phyloP scores from a whole-genome alignment of 176 grass and related monocot genomes.

The Hordeum vulgare region MorexV3_pseudomolecules_assembly NC_058520.1:23030718-23031217 shows the following conservation, averaged over 20 bases:
- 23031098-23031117: background rate
- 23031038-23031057: background rate
- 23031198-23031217: background rate
- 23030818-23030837: no score
- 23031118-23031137: background rate
- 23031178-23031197: background rate
- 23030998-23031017: background rate
- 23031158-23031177: background rate
- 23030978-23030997: background rate
- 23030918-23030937: constrained; percentile 7
- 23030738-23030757: no score
- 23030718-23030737: no score
- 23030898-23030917: constrained; percentile 13
- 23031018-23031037: background rate
- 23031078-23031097: background rate
- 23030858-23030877: background rate
- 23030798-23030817: no score
- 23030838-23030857: background rate
- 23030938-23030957: background rate
- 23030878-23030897: background rate
- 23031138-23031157: background rate
- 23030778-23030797: no score
- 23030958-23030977: background rate
- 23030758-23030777: no score
- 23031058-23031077: background rate